Evolutionary conservation across 1,284 basidiomycete species (phyloP).

Genomic region (Ustanciosporium gigantosporum): DNA sequence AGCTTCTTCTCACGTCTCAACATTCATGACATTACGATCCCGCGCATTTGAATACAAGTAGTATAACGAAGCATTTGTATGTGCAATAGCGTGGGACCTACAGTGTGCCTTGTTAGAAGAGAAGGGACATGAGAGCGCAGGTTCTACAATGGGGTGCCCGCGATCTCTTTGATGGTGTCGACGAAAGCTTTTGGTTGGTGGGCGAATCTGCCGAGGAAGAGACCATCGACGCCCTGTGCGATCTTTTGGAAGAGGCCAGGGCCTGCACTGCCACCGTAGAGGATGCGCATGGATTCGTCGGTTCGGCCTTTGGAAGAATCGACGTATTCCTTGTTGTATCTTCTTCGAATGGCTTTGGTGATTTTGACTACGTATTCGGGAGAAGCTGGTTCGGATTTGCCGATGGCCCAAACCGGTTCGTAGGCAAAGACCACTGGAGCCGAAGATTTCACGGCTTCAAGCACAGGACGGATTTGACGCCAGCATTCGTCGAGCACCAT

Average conservation of each 20-base stretch:
- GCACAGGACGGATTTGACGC: conserved; percentile 43
- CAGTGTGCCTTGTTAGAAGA: too few species aligned
- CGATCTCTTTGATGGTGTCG: conserved; percentile 48
- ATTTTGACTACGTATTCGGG: conserved; percentile 53
- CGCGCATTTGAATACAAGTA: too few species aligned
- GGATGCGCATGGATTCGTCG: conserved; percentile 36
- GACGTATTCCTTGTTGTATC: conserved; percentile 28
- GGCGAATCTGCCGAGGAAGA: conserved; percentile 55
- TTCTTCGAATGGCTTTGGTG: conserved; percentile 42
- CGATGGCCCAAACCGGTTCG: conserved; percentile 58
- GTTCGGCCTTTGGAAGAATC: conserved; percentile 12
- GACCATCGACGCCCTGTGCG: conserved; percentile 49
- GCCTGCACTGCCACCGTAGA: conserved; percentile 54
- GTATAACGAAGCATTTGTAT: too few species aligned
- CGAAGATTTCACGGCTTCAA: conserved; percentile 12
- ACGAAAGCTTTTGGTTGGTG: conserved; percentile 49
- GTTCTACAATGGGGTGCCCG: too few species aligned
- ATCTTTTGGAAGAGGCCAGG: conserved; percentile 50
- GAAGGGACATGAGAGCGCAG: too few species aligned
- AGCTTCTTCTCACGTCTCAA: too few species aligned
- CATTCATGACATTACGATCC: too few species aligned
- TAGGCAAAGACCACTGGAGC: conserved; percentile 49
- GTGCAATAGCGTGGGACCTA: too few species aligned
- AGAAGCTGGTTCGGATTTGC: conserved; percentile 43
- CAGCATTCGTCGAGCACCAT: conserved; percentile 49